Evolutionary conservation across 2,329 filamentous ascomycete genomes (phyloP).

Genomic region (Berkeleyomyces rouxiae): DNA sequence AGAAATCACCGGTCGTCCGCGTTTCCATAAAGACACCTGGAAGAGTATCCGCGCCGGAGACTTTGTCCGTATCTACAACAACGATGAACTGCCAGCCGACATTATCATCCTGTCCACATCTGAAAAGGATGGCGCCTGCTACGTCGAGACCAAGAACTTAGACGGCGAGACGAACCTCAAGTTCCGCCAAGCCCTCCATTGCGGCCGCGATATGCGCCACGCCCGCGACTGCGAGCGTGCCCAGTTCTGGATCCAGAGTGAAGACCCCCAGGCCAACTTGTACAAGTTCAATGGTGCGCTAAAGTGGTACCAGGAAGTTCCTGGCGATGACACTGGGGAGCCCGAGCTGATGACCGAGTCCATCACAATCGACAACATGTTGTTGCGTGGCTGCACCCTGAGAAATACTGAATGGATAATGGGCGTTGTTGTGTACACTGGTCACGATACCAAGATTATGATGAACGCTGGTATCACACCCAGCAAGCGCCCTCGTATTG

Average conservation of each 20-base stretch:
- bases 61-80: conserved; percentile 90
- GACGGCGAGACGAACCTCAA: conserved; percentile 97
- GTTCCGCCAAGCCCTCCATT: conserved; percentile 78
- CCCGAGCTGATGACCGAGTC: conserved; percentile 75
- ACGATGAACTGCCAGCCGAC: conserved; percentile 89
- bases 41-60: conserved; percentile 92
- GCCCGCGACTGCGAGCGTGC: conserved; percentile 83
- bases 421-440: conserved; percentile 79
- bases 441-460: conserved; percentile 97
- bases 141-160: conserved; percentile 94
- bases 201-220: conserved; percentile 66
- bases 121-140: conserved; percentile 85
- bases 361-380: conserved; percentile 84
- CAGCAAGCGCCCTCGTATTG: conserved; percentile 80
- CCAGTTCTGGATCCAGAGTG: conserved; percentile 78
- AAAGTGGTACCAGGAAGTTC: conserved; percentile 63
- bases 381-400: conserved; percentile 82
- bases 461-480: conserved; percentile 93
- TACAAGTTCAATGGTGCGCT: conserved; percentile 90
- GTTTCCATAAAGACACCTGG: conserved; percentile 88
- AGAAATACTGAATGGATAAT: conserved; percentile 94
- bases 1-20: conserved; percentile 49
- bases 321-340: conserved; percentile 42
- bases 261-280: conserved; percentile 78
- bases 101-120: conserved; percentile 85